Evolutionary conservation across 371 early-diverging fungal species (phyloP), one percentile per base, ranked within the genome.

Genomic region (Dichotomocladium elegans): DNA sequence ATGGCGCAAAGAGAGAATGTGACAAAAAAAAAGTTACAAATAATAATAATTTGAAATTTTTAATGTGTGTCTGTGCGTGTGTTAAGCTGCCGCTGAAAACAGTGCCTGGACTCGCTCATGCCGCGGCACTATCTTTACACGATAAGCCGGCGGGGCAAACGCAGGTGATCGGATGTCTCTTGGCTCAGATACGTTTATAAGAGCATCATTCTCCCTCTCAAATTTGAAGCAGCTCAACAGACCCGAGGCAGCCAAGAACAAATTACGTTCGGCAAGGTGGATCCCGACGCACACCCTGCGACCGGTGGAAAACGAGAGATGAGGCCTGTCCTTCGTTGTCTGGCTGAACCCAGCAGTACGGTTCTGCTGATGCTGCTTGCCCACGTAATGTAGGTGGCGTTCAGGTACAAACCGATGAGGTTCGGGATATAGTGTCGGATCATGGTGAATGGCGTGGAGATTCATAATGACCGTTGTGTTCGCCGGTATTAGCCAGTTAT

Each of bases 261-360:
- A 6, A 41, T 45, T 73, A 4, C 77, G 60, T 49, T 77, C 75
- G 12, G 80, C 80, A 5, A 80, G 47, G 48, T 77, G 75, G 34
- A 77, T 68, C 8, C 80, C 80, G 1, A 75, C 74, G 55, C 80
- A 80, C 3, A 66, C 68, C 33, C 80, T 66, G 4, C 80, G 70
- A 2, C 80, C 80, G 3, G 71, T 68, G 2, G 70, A 72, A 46
- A 80, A 73, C 2, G 69, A 60, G 10, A 76, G 45, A 43, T 75
- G 76, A 0, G 79, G 76, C 0, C 68, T 62, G 15, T 74, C 70
- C 19, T 69, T 57, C 1, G 63, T 46, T 19, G 59, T 51, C 29
- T 69, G 70, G n/a, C 35, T 60, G 19, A 57, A 51, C 7, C 35
- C 45, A 7, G 49, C 41, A 1, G 41, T 29, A n/a, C 53, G 21